Evolutionary conservation across 1,284 basidiomycete genomes (phyloP).

Genomic region (Cutaneotrichosporon arboriforme): DNA sequence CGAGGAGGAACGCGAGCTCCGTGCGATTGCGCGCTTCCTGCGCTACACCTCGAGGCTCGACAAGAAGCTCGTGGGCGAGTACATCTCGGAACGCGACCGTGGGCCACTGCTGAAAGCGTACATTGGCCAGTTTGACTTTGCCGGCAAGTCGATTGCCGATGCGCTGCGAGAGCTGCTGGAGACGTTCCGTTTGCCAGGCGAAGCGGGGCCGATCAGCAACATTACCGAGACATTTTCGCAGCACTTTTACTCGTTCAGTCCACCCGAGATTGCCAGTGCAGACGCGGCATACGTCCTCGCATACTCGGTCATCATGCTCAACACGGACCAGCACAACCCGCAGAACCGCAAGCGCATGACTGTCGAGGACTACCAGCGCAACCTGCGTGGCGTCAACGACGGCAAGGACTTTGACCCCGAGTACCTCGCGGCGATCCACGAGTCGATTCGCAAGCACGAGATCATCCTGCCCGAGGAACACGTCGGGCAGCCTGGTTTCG

Average conservation of each 20-base stretch:
- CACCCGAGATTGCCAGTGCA: slow-evolving; percentile 80
- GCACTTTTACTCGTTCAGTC: slow-evolving; percentile 76
- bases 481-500: slow-evolving; percentile 92
- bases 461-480: slow-evolving; percentile 99
- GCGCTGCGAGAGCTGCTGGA: slow-evolving; percentile 93
- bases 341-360: slow-evolving; percentile 96
- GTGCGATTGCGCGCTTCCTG: slow-evolving; percentile 66
- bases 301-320: slow-evolving; percentile 97
- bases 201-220: slow-evolving; percentile 86
- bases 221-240: slow-evolving; percentile 95
- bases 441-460: slow-evolving; percentile 88
- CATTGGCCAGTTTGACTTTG: slow-evolving; percentile 84
- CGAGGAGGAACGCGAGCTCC: slow-evolving; percentile 39
- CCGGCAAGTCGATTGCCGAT: slow-evolving; percentile 84
- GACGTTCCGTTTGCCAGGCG: slow-evolving; percentile 89
- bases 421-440: slow-evolving; percentile 82
- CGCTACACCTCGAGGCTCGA: slow-evolving; percentile 81
- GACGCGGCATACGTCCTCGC: slow-evolving; percentile 93
- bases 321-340: slow-evolving; percentile 97
- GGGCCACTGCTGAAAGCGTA: slow-evolving; percentile 79
- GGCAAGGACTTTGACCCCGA: slow-evolving; percentile 76
- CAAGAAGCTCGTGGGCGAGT: slow-evolving; percentile 92
- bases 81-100: slow-evolving; percentile 83
- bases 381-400: slow-evolving; percentile 89
- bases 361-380: slow-evolving; percentile 87